Conservation (phyloP, 768 basidiomycete species). For the Sarcodon sp. region DNA sequence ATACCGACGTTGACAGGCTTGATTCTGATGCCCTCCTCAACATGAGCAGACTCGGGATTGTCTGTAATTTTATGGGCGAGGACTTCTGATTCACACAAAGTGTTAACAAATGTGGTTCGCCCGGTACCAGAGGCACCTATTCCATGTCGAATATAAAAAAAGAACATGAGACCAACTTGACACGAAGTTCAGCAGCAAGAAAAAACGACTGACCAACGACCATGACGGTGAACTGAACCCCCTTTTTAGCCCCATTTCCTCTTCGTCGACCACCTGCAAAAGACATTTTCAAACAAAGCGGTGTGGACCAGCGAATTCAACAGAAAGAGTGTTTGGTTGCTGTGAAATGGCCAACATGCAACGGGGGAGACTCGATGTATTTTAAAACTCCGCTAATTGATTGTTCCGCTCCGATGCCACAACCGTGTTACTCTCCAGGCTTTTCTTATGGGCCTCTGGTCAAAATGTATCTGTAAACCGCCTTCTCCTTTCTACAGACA, state of each 20-base stretch:
- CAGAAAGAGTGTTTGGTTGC: conserved; percentile 2
- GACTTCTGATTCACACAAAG: conserved; percentile 93
- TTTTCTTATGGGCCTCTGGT: conserved; percentile 6
- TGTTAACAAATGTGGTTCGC: conserved; percentile 98
- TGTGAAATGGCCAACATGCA: conserved; percentile 10
- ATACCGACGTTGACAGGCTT: conserved; percentile 89
- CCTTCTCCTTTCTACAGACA: neutral
- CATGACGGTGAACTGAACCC: conserved; percentile 96
- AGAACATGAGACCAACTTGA: conserved; percentile 1
- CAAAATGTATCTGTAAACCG: conserved; percentile 6
- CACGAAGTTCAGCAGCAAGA: neutral
- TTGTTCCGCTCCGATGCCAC: neutral
- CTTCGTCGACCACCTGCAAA: conserved; percentile 70
- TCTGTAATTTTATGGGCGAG: conserved; percentile 79
- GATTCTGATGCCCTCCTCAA: conserved; percentile 90
- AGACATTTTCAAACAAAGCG: conserved; percentile 36
- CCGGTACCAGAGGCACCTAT: conserved; percentile 94
- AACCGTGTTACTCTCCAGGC: neutral
- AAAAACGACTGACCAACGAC: conserved; percentile 70
- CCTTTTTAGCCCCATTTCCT: conserved; percentile 97
- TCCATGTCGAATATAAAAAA: conserved; percentile 2
- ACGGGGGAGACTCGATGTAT: conserved; percentile 8
- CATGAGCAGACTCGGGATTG: conserved; percentile 78
- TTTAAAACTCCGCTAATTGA: conserved; percentile 15
- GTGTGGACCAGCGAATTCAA: no score